These are phyloP conservation scores for Pichia scutulata DNA, from an alignment of 805 yeast genomes.

Conservation along the genomic window DNA sequence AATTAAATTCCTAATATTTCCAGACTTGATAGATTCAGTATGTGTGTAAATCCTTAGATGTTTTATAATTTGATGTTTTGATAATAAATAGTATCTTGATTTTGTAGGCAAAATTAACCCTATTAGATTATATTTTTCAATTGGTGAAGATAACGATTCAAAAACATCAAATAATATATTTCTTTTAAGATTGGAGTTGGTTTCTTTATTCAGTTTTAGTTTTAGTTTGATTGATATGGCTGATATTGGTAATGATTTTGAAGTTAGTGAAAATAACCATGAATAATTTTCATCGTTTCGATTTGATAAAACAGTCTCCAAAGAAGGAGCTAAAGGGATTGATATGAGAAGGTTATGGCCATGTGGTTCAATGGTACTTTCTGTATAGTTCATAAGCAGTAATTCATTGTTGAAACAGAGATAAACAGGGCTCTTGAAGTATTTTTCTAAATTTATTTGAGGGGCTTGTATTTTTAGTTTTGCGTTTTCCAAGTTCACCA, in stretches of 20 bases:
- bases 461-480: background rate
- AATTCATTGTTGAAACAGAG: background rate
- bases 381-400: background rate
- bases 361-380: background rate
- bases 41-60: constrained; percentile 2
- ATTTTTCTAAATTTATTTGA: background rate
- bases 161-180: background rate
- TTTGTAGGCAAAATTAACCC: constrained; percentile 1
- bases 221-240: constrained; percentile 1
- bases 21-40: background rate
- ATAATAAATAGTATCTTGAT: constrained; percentile 1
- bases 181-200: background rate
- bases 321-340: background rate
- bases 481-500: background rate
- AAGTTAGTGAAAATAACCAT: background rate
- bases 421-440: background rate
- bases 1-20: background rate
- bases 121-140: constrained; percentile 2
- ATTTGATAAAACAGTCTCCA: background rate
- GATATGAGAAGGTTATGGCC: background rate
- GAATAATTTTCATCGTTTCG: background rate
- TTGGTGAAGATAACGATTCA: background rate
- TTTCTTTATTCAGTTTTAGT: background rate
- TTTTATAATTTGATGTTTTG: constrained; percentile 3
- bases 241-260: background rate